Conservation (phyloP, 306 rosid genomes). For the Casuarina equisetifolia region DNA sequence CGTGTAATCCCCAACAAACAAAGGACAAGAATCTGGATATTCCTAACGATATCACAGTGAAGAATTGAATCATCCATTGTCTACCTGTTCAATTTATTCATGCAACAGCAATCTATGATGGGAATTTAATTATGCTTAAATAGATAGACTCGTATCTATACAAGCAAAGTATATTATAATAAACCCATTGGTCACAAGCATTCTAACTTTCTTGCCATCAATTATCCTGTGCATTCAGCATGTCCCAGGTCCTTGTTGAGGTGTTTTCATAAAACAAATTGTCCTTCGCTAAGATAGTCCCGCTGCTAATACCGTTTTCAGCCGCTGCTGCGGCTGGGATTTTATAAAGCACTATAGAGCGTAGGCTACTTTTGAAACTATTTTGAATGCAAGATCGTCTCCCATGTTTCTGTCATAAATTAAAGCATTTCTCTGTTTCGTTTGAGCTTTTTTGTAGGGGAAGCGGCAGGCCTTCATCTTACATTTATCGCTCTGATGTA, state of each 20-base stretch:
- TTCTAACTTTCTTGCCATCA: neutral
- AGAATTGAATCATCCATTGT: neutral
- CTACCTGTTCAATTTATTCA: neutral
- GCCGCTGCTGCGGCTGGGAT: neutral
- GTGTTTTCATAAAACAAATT: neutral
- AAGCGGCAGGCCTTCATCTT: slow-evolving; percentile 23
- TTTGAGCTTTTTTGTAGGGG: slow-evolving; percentile 32
- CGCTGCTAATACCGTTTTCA: no score
- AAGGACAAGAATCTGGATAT: neutral
- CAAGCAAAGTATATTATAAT: neutral
- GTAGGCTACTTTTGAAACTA: neutral
- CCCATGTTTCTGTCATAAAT: neutral
- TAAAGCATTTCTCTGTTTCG: slow-evolving; percentile 11
- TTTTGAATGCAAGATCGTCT: slow-evolving; percentile 6
- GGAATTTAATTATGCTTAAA: neutral
- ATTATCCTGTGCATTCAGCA: neutral
- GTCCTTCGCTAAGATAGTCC: neutral
- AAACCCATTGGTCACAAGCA: neutral
- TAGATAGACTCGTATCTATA: neutral
- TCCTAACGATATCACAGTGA: neutral
- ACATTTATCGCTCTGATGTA: neutral
- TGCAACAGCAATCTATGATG: neutral
- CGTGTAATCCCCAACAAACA: neutral
- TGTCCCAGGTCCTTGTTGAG: neutral
- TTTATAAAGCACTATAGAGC: neutral